Percentiles rank a stretch among this genome's conserved stretches.
phyloP scores from a whole-genome alignment of 2,329 filamentous ascomycete genomes.

The Raffaelea ambrosiae region DNA sequence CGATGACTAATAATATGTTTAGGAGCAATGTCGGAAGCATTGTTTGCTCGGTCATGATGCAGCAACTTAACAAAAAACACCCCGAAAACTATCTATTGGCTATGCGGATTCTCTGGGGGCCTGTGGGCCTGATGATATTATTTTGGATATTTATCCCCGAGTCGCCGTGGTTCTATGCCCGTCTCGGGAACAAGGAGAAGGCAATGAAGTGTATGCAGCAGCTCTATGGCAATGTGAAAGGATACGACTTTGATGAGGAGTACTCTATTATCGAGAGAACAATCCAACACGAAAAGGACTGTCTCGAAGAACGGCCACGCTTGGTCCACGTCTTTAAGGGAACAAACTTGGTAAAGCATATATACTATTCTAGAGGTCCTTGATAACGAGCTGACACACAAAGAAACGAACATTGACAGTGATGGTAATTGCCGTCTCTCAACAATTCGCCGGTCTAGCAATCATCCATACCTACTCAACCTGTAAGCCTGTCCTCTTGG shows the following conservation, averaged over 20 bases:
- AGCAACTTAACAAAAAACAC: slow-evolving; percentile 9
- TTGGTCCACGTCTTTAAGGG: slow-evolving; percentile 6
- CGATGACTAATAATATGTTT: no score
- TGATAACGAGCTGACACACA: no score
- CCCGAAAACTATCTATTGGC: slow-evolving; percentile 9
- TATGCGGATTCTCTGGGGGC: slow-evolving; percentile 8
- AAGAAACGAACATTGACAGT: slow-evolving; percentile 6
- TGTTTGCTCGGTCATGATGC: slow-evolving; percentile 7
- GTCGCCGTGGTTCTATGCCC: slow-evolving; percentile 10
- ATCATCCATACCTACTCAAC: slow-evolving; percentile 9
- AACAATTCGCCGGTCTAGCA: slow-evolving; percentile 7
- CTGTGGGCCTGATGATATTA: slow-evolving; percentile 5
- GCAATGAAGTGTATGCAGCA: slow-evolving; percentile 3
- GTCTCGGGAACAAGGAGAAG: slow-evolving; percentile 5
- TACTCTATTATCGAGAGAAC: slow-evolving; percentile 7
- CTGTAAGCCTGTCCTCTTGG: background rate
- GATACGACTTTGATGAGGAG: slow-evolving; percentile 6
- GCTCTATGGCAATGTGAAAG: slow-evolving; percentile 5
- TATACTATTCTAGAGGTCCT: no score
- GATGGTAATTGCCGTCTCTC: slow-evolving; percentile 2
- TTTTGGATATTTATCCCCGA: slow-evolving; percentile 8
- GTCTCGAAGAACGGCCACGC: background rate
- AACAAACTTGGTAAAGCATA: no score
- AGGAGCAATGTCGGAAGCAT: slow-evolving; percentile 8
- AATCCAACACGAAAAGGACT: slow-evolving; percentile 4